Evolutionary conservation across 345 rosid species (phyloP), one percentile per base, ranked within the genome.

Genomic region (Camelina hispida): DNA sequence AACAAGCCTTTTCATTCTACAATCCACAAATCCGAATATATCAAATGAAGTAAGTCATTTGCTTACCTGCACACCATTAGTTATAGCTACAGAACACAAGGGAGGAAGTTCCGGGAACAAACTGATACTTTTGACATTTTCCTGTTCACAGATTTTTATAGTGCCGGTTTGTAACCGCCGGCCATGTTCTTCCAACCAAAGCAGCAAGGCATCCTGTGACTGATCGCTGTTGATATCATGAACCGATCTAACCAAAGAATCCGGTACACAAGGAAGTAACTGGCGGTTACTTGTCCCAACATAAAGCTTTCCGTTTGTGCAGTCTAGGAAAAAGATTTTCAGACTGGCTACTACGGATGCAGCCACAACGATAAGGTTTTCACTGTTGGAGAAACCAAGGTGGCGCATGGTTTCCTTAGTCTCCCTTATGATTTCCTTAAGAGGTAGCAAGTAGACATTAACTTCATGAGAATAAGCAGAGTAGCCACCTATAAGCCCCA

Each of bases 101-200:
- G 94, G 91, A 79, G 88, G 78, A 70, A 72, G 81, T 86, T 88
- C 96, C 0, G 97, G 97, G 81, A 87, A 93, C 70, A 83, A 88
- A 83, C 79, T 82, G 60, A 93, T 86, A 71, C 85, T 75, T 73
- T 76, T 87, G 35, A 74, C 1, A 59, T 59, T 71, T 5, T 58
- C 83, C 61, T 81, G 78, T 56, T 69, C 76, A 50, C 78, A 81
- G 66, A 88, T 18, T 75, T 85, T 87, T 48, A 90, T 85, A 47
- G 62, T 77, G 18, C 97, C 97, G 62, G 60, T 69, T 73, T 86
- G 84, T 80, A 93, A 81, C 43, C 94, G 83, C 17, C 80, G 79
- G 2, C 60, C 85, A 58, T 95, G 99, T 74, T 95, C 97, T 84
- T 95, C 98, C 75, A 93, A 75, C 99, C 99, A 95, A 28, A 93